Conservation (phyloP, 352 stramenopile species). For the Globisporangium nunn region DNA sequence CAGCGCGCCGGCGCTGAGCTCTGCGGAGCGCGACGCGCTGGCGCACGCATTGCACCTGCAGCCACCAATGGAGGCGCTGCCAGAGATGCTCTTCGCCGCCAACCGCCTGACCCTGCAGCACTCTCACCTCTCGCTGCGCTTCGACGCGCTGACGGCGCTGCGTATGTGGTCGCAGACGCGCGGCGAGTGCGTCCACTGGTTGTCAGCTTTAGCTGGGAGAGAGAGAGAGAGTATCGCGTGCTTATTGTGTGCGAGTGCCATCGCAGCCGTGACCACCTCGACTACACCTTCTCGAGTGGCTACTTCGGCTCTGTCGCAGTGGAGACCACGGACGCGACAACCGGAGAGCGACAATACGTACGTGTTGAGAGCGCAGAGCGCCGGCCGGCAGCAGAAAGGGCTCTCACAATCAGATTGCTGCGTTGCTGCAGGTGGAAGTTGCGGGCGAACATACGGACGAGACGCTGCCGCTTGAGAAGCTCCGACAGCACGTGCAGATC, state of each 20-base stretch:
- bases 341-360: slow-evolving; percentile 5
- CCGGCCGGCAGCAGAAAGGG: no score
- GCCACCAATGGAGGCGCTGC: slow-evolving; percentile 27
- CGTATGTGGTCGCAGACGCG: slow-evolving; percentile 31
- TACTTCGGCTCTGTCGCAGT: slow-evolving; percentile 27
- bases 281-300: slow-evolving; percentile 45
- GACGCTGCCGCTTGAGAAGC: slow-evolving; percentile 39
- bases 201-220: background rate
- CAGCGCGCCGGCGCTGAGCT: slow-evolving; percentile 36
- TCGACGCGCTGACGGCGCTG: slow-evolving; percentile 34
- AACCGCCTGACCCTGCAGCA: slow-evolving; percentile 28
- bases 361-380: background rate
- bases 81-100: slow-evolving; percentile 51
- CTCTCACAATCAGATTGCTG: background rate
- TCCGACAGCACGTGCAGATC: slow-evolving; percentile 44
- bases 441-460: slow-evolving; percentile 18
- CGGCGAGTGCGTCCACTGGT: slow-evolving; percentile 9
- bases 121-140: slow-evolving; percentile 27
- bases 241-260: background rate
- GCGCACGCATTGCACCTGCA: slow-evolving; percentile 20
- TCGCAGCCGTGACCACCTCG: slow-evolving; percentile 28
- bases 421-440: slow-evolving; percentile 4
- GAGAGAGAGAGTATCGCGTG: no score
- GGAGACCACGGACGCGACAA: slow-evolving; percentile 4
- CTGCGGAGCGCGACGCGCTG: slow-evolving; percentile 24